A percentile compares a stretch with the other conserved stretches of the same genome.
Evolutionary conservation across 495 filamentous ascomycete genomes (phyloP).

Genomic region (Podospora pseudoanserina): DNA sequence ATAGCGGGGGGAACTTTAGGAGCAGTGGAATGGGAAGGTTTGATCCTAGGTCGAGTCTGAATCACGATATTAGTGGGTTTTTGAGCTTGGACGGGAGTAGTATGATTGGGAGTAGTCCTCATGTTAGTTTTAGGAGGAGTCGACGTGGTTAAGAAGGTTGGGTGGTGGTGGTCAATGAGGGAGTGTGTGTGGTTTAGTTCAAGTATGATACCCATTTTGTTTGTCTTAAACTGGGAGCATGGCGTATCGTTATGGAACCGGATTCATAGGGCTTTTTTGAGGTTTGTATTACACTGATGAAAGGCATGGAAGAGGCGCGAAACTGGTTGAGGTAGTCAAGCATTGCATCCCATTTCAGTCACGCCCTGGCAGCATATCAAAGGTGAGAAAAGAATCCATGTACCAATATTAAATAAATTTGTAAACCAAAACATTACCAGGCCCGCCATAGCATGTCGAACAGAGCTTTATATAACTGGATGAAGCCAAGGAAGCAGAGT

Average conservation of each 20-base stretch:
- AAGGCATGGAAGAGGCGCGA: no score
- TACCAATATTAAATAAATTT: not conserved
- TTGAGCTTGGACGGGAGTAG: conserved; percentile 49
- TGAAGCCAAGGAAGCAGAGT: not conserved
- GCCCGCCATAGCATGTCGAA: not conserved
- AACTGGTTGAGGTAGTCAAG: no score
- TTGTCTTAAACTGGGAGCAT: not conserved
- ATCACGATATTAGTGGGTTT: conserved; percentile 44
- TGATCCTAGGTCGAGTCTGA: conserved; percentile 40
- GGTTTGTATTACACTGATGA: no score
- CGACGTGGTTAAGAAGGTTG: not conserved
- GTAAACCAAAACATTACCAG: not conserved
- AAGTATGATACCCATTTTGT: conserved; percentile 20
- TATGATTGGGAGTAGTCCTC: conserved; percentile 45
- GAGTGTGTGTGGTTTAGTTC: not conserved
- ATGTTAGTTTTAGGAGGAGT: conserved; percentile 15
- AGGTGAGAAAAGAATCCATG: not conserved
- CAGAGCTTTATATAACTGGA: not conserved
- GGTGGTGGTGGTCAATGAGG: no score
- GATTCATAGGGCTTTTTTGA: no score
- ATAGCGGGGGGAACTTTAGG: not conserved
- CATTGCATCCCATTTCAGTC: not conserved
- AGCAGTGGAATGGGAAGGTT: conserved; percentile 37
- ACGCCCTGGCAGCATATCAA: not conserved
- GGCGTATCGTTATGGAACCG: not conserved